These are phyloP conservation scores for Daldinia bambusicola DNA, from an alignment of 495 filamentous ascomycete genomes.

Conservation along the genomic window DNA sequence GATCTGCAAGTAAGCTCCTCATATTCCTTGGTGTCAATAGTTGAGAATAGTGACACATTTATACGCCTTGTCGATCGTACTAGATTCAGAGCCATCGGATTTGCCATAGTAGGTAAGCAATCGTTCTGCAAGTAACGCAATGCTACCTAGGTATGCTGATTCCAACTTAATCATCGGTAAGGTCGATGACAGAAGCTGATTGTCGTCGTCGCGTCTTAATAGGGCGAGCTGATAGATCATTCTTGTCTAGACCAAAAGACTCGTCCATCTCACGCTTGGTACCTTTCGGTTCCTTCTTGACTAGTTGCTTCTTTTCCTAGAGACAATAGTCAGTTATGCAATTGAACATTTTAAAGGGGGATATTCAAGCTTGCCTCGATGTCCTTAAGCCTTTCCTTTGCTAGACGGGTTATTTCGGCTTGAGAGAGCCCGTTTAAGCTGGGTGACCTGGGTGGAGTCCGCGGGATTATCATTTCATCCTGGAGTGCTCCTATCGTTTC, in stretches of 20 bases:
- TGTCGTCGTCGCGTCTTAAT: conserved; percentile 16
- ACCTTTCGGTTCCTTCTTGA: conserved; percentile 9
- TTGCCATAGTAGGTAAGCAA: not conserved
- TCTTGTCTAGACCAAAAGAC: conserved; percentile 22
- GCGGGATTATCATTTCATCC: conserved; percentile 48
- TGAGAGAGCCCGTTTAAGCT: conserved; percentile 22
- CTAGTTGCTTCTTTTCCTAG: conserved; percentile 20
- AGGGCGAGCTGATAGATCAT: conserved; percentile 2
- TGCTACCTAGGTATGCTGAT: not conserved
- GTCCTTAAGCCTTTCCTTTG: conserved; percentile 39
- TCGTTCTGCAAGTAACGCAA: not conserved
- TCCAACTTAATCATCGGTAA: conserved; percentile 24
- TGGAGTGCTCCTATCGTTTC: conserved; percentile 41
- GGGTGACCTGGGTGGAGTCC: conserved; percentile 40
- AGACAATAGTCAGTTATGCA: not conserved
- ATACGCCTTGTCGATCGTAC: too few species aligned
- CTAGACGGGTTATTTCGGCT: conserved; percentile 33
- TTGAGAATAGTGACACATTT: too few species aligned
- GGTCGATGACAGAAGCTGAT: conserved; percentile 22
- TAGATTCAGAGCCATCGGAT: too few species aligned
- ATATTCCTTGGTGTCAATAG: too few species aligned
- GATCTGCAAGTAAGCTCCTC: too few species aligned
- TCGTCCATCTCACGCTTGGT: conserved; percentile 40
- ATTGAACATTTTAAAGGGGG: not conserved
- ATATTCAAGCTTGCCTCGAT: conserved; percentile 24